Evolutionary conservation across 2,329 filamentous ascomycete species (phyloP), one percentile per base, ranked within the genome.

Genomic region (Dendryphion nanum): DNA sequence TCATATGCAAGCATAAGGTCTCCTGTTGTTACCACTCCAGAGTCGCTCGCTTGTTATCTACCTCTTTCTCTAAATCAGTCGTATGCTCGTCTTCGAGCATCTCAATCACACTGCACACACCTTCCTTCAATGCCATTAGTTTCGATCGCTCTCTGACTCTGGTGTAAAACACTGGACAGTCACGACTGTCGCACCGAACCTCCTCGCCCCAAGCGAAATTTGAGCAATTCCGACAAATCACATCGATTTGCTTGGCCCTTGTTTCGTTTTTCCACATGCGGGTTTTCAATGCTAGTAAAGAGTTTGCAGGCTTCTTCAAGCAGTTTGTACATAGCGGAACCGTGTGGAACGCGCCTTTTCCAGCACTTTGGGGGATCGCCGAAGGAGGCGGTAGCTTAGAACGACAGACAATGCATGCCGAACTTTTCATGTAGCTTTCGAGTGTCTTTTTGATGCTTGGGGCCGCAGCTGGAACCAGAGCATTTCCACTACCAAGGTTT

Each of bases 151-250:
- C 81, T 62, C 81, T 85, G 37, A 80, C 76, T 12, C 88, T 69
- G 20, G 83, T 83, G 67, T 95, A 97, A 52, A 95, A 97, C 0
- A 95, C 88, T 0, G 90, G 86, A 59, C 93, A 98, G 66, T 95
- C 91, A 61, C 86, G 81, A 63, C 86, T 95, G 58, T 95, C 89
- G 59, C 93, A 98, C 28, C 68, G 75, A n/a, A 96, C 83, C 21
- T 85, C 81, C 24, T 96, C 91, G 2, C 80, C 71, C 47, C 82
- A 84, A 3, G 84, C 74, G 14, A 90, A 60, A 1, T 81, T 83
- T 26, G 88, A 82, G 63, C 93, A 98, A 53, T 79, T 86, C 43
- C 85, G 81, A 65, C 93, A 98, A 6, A 95, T 71, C 34, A 73
- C 75, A 26, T 84, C 72, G 6, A 95, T 67, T 42, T 89, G 79